Evolutionary conservation across 495 filamentous ascomycete species (phyloP).

Genomic region (Trypethelium eluteriae): DNA sequence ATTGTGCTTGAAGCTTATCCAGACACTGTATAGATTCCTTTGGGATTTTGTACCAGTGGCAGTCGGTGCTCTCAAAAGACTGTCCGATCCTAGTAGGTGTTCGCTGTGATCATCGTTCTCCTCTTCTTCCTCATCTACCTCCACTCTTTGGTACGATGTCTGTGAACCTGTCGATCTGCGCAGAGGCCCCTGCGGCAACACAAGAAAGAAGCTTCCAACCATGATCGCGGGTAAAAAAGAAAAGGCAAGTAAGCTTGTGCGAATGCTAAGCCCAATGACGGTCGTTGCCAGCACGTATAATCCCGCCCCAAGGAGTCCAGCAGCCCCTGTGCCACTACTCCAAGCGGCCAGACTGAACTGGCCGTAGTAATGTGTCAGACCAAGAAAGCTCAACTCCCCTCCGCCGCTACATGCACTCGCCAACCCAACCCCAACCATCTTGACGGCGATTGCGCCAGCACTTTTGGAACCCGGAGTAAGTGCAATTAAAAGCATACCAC

Average conservation of each 20-base stretch:
- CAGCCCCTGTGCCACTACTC: constrained; percentile 87
- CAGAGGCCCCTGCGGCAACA: constrained; percentile 57
- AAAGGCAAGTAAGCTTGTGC: constrained; percentile 61
- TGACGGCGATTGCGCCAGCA: constrained; percentile 56
- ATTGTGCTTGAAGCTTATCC: constrained; percentile 42
- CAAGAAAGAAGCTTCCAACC: constrained; percentile 72
- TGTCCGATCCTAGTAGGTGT: constrained; percentile 13
- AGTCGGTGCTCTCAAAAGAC: background rate
- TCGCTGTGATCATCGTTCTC: constrained; percentile 33
- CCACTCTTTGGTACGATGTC: constrained; percentile 16
- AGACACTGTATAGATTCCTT: constrained; percentile 7
- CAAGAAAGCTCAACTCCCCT: constrained; percentile 83
- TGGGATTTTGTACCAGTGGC: constrained; percentile 2
- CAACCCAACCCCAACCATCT: constrained; percentile 76
- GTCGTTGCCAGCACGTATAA: constrained; percentile 79
- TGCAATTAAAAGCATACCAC: constrained; percentile 84
- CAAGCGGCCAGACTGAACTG: constrained; percentile 83
- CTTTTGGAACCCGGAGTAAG: constrained; percentile 57
- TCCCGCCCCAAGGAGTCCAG: constrained; percentile 78
- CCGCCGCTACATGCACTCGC: constrained; percentile 75
- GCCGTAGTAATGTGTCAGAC: constrained; percentile 89
- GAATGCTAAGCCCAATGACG: constrained; percentile 63
- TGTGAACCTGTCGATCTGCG: background rate
- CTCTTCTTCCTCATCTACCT: constrained; percentile 28
- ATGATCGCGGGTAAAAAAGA: constrained; percentile 74